phyloP scores from a whole-genome alignment of 2,329 filamentous ascomycete species.

The Fusarium sororula region DNA sequence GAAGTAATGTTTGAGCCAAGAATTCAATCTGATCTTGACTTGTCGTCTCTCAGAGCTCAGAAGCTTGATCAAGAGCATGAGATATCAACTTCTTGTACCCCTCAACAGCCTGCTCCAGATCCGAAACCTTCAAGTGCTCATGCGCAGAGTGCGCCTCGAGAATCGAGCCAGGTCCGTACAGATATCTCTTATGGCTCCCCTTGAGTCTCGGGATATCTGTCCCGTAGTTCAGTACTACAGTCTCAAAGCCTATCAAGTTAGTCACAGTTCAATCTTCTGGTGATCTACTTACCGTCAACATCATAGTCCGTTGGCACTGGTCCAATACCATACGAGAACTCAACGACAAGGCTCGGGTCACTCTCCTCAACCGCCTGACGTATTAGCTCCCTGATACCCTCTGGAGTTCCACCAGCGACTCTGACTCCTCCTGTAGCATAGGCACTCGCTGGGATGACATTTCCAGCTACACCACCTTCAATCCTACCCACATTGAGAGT shows the following conservation, averaged over 20 bases:
- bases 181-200: background rate
- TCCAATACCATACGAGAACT: background rate
- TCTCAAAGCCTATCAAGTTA: background rate
- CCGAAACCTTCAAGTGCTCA: conserved; percentile 3
- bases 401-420: background rate
- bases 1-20: no score
- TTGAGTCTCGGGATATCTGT: background rate
- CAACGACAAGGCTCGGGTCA: background rate
- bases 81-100: background rate
- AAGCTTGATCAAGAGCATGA: background rate
- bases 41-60: background rate
- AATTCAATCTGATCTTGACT: no score
- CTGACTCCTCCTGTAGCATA: background rate
- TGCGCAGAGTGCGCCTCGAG: conserved; percentile 7
- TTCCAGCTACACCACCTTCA: background rate
- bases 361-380: background rate
- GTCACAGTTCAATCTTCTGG: rapidly evolving
- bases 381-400: background rate
- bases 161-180: conserved; percentile 1
- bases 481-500: conserved; percentile 1
- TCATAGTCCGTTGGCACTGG: background rate
- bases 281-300: background rate
- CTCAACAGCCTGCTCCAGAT: background rate
- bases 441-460: conserved; percentile 1
- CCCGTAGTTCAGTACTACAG: background rate